Evolutionary conservation across 176 grass and related monocot genomes (phyloP).

Genomic region (Calamus simplicifolius): DNA sequence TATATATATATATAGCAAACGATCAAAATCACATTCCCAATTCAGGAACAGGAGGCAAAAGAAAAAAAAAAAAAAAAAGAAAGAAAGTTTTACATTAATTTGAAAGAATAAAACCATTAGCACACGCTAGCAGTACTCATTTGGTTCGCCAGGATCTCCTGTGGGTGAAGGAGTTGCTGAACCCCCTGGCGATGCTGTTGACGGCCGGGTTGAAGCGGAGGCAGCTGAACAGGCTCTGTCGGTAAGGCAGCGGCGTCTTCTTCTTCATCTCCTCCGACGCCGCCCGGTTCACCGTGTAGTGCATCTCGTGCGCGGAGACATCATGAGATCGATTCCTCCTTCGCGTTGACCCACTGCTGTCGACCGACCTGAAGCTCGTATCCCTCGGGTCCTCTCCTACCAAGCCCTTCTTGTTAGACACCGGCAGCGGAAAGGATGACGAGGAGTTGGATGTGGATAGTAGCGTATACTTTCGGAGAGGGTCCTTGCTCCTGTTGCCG

Average conservation of each 20-base stretch:
- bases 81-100: no score
- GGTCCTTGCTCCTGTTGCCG: constrained; percentile 22
- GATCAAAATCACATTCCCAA: no score
- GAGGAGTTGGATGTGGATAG: background rate
- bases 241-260: constrained; percentile 18
- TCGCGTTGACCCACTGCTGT: constrained; percentile 1
- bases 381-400: constrained; percentile 1
- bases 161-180: background rate
- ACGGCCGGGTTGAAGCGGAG: constrained; percentile 18
- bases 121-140: no score
- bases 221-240: constrained; percentile 21
- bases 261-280: constrained; percentile 1
- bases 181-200: constrained; percentile 8
- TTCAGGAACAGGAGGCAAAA: no score
- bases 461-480: constrained; percentile 11
- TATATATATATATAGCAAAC: no score
- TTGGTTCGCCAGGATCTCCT: no score
- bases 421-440: background rate
- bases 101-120: no score
- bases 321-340: background rate
- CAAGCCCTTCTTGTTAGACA: background rate
- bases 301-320: constrained; percentile 11
- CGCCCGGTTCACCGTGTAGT: constrained; percentile 4
- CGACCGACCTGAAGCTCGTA: constrained; percentile 9
- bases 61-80: no score